A percentile compares a stretch with the other conserved stretches of the same genome.
Conservation (phyloP, 208 protist species). For the Crithidia acanthocephali region DNA sequence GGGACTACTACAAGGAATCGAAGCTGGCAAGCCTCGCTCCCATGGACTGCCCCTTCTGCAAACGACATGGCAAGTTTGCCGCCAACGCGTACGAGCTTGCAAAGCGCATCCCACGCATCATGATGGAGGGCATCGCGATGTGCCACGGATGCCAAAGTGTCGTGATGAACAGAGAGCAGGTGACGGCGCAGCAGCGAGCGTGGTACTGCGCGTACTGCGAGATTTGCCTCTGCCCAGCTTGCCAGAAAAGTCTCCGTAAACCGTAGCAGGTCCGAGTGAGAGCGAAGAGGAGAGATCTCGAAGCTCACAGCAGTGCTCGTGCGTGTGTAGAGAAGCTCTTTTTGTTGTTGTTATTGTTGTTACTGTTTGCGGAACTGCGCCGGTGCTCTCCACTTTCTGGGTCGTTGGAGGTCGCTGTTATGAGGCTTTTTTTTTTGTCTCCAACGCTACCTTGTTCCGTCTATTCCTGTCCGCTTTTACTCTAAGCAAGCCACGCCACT, state of each 20-base stretch:
- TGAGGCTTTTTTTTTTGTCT: no score
- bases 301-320: no score
- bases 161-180: slow-evolving; percentile 17
- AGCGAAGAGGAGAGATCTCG: neutral
- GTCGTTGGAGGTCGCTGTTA: no score
- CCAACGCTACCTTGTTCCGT: no score
- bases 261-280: neutral
- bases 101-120: slow-evolving; percentile 47
- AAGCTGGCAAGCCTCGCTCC: slow-evolving; percentile 26
- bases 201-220: slow-evolving; percentile 75
- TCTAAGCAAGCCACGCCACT: no score
- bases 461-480: no score
- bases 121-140: slow-evolving; percentile 33
- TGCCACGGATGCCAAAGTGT: slow-evolving; percentile 36
- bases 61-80: slow-evolving; percentile 48
- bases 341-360: no score
- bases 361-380: no score
- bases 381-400: no score
- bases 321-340: no score
- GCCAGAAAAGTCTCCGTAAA: slow-evolving; percentile 19
- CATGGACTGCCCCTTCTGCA: slow-evolving; percentile 64
- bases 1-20: slow-evolving; percentile 73
- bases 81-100: slow-evolving; percentile 66
- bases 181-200: slow-evolving; percentile 23
- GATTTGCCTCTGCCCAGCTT: slow-evolving; percentile 49